Conservation (phyloP, 176 grass and related monocot genomes). For the Themeda triandra region DNA sequence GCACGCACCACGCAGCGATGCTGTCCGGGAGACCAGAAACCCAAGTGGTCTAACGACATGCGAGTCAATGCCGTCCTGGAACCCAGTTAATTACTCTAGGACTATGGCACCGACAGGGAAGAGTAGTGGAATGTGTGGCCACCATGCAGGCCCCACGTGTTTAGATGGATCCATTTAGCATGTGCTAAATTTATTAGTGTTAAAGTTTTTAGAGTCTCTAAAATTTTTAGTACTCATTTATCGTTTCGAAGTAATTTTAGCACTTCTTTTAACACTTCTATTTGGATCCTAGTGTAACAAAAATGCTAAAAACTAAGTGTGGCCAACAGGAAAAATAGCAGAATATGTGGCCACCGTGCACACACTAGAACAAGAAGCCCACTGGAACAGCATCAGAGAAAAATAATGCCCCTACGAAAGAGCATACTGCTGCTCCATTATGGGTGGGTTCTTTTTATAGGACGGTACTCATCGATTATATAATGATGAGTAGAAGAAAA, state of each 20-base stretch:
- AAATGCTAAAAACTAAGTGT: too few relatives aligned
- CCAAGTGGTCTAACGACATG: conserved; percentile 10
- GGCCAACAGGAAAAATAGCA: too few relatives aligned
- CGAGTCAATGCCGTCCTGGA: conserved; percentile 13
- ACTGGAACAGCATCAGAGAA: background rate
- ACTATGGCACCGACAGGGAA: background rate
- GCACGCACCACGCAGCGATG: background rate
- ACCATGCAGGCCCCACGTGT: too few relatives aligned
- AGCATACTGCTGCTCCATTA: background rate
- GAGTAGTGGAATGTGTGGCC: background rate
- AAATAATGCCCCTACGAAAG: background rate
- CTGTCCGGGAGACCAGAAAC: background rate
- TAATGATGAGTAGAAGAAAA: conserved; percentile 15
- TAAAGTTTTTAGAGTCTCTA: too few relatives aligned
- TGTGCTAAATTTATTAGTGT: too few relatives aligned
- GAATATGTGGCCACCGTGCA: conserved; percentile 21
- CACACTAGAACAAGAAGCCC: background rate
- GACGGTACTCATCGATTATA: conserved; percentile 16
- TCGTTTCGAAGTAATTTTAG: too few relatives aligned
- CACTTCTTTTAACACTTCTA: too few relatives aligned
- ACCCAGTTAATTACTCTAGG: background rate
- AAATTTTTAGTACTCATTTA: too few relatives aligned
- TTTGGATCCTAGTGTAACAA: too few relatives aligned
- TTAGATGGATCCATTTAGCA: too few relatives aligned
- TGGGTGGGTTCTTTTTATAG: background rate